Base-by-base conservation (phyloP, 1,139 yeast genomes). In the Scheffersomyces illinoinensis region DNA sequence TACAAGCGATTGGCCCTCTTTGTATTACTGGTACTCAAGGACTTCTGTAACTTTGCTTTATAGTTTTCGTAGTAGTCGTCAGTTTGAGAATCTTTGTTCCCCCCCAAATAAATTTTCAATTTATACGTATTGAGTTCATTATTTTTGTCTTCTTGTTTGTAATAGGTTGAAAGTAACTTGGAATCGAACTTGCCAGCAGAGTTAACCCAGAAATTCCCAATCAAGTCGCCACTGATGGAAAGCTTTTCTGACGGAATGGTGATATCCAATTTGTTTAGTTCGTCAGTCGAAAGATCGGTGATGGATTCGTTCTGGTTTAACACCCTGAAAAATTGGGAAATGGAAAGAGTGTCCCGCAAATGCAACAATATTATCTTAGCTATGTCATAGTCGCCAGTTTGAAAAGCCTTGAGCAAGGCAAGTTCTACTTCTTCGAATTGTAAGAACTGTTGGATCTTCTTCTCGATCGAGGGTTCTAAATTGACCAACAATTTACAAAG, bases 351-450 rank as follows among this genome's bases (percentile, higher is more conserved):
- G 49, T 76, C 71, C 57, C 77, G 76, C 23, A 95, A 74, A 51
- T 82, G 77, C 23, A 87, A 70, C 53, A 95, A 71, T 1, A 91
- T 86, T 56, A 87, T 83, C 50, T 84, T 75, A 5, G 90, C 79
- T 24, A 93, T 76, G 68, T 90, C 91, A 49, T 85, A 82, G 64
- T 90, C 87, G 12, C 87, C 85, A 20, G 88, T 83, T 62, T 87
- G 88, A 53, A 90, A 83, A 0, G 97, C 85, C 63, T 89, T 90
- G 52, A 83, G 73, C 47, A 93, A 71, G 0, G 97, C 97, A 50
- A 85, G 70, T 61, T 86, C 91, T 50, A 85, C 78, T 66, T 93
- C 96, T 54, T 90, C 91, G 79, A 91, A 87, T 43, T 84, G 85
- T 50, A 93, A 71, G 52, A 91, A 79, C 59, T 89, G 79, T 17